Base-by-base conservation (phyloP, 768 basidiomycete species). In the Naematelia aurantialba region DNA sequence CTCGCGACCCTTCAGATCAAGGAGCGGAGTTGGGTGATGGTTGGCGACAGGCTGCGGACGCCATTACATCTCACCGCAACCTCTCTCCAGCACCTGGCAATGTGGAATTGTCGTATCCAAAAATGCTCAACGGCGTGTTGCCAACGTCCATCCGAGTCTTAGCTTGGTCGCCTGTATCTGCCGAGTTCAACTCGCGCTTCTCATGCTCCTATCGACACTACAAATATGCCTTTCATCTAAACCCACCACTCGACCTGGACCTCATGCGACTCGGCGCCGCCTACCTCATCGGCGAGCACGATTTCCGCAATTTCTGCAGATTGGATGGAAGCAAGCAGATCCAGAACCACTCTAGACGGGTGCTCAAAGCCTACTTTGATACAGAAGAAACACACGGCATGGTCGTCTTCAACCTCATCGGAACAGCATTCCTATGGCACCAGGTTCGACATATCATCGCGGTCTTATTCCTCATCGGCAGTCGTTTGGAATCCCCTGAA, bases 361-460 rank as follows among this genome's bases (percentile, higher is more conserved):
- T 97, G 53, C 65, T 85, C 39, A 80, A 79, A 17, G 91, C 89
- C 0, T 71, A 61, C 55, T 67, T 71, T 52, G 66, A 65, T 12
- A n/a, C 42, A n/a, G 62, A 53, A n/a, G 47, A 58, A 19, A 21
- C 45, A n/a, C 75, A 56, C 3, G 78, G 69, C 29, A 79, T 83
- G 72, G 85, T 85, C 65, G 89, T 91, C 30, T 81, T 96, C 57
- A 88, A 98, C 76, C 85, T 97, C 39, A 79, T 87, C 22, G 93
- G 93, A 0, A 85, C 81, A 0, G 93, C 91, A 0, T 96, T 94
- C 73, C 80, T 98, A 44, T 97, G 92, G 78, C 91, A 98, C 77
- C 93, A 96, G 80, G 93, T 96, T 13, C 84, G 93, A 34, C 91
- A 93, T 68, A 93, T 96, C 78, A 88, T 96, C 83, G 89, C 89